Conservation (phyloP, 2,329 filamentous ascomycete genomes). For the Fusarium clavum region DNA sequence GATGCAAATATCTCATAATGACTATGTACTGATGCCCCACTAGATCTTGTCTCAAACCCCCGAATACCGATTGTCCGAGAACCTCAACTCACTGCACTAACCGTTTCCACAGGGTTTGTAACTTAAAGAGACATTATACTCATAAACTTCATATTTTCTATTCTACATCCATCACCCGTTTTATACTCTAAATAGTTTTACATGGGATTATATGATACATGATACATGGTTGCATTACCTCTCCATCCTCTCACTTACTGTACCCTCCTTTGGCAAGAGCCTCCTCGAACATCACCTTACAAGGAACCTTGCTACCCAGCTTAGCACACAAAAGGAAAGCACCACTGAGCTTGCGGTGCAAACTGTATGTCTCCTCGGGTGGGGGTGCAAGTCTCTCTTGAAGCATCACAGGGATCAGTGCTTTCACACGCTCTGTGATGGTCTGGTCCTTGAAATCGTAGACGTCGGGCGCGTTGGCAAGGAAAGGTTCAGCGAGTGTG, state of each 20-base stretch:
- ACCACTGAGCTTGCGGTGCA: constrained; percentile 94
- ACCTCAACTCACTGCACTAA: neutral
- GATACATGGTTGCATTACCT: constrained; percentile 10
- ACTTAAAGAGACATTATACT: neutral
- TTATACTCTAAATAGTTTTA: constrained; percentile 36
- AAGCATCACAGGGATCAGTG: constrained; percentile 92
- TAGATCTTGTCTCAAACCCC: neutral
- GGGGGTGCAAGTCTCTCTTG: constrained; percentile 88
- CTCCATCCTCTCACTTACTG: constrained; percentile 11
- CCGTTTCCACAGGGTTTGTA: neutral
- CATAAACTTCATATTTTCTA: constrained; percentile 6
- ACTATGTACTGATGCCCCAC: constrained; percentile 17
- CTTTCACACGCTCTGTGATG: constrained; percentile 92
- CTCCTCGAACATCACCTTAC: constrained; percentile 80
- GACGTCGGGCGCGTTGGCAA: constrained; percentile 77
- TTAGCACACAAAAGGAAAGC: constrained; percentile 93
- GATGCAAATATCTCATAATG: constrained; percentile 6
- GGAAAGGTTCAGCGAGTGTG: constrained; percentile 92
- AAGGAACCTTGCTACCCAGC: constrained; percentile 84
- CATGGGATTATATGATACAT: constrained; percentile 30
- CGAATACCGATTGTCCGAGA: constrained; percentile 14
- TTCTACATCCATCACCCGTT: constrained; percentile 21
- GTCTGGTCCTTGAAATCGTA: constrained; percentile 97
- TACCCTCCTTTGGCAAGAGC: constrained; percentile 58
- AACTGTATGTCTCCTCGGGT: constrained; percentile 95